Percentiles rank a stretch among this genome's conserved stretches.
phyloP scores from a whole-genome alignment of 2,329 filamentous ascomycete genomes.

The Cordyceps sp. region DNA sequence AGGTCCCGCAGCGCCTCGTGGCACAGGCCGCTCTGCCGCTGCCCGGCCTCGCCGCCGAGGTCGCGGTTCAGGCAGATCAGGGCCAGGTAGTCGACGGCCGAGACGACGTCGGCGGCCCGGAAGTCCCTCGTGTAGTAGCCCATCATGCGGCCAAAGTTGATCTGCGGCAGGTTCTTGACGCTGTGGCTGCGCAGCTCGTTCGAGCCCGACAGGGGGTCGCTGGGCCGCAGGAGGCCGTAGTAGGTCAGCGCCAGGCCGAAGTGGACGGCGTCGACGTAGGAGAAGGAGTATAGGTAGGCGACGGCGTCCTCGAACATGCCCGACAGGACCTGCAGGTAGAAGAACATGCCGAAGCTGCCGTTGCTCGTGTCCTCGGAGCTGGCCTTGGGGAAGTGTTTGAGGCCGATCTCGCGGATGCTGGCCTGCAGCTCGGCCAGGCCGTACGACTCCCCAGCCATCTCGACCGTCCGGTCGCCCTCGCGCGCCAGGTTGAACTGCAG shows the following conservation, averaged over 20 bases:
- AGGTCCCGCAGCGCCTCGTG: slow-evolving; percentile 88
- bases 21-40: slow-evolving; percentile 65
- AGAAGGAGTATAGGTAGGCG: slow-evolving; percentile 79
- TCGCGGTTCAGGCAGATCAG: slow-evolving; percentile 87
- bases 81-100: slow-evolving; percentile 83
- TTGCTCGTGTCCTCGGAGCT: slow-evolving; percentile 56
- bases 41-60: slow-evolving; percentile 55
- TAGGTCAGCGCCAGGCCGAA: slow-evolving; percentile 80
- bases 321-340: slow-evolving; percentile 78
- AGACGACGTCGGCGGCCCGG: slow-evolving; percentile 73
- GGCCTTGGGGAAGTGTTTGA: slow-evolving; percentile 76
- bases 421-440: slow-evolving; percentile 53
- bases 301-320: slow-evolving; percentile 93
- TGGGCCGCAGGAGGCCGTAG: slow-evolving; percentile 77
- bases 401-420: slow-evolving; percentile 75
- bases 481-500: slow-evolving; percentile 53
- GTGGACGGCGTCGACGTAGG: slow-evolving; percentile 86
- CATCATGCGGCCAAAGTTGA: slow-evolving; percentile 88
- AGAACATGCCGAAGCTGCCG: slow-evolving; percentile 75
- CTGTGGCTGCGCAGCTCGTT: slow-evolving; percentile 54
- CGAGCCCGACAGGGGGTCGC: slow-evolving; percentile 58
- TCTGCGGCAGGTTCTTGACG: slow-evolving; percentile 55
- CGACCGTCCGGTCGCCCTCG: slow-evolving; percentile 44
- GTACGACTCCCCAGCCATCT: slow-evolving; percentile 50
- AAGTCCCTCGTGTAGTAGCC: slow-evolving; percentile 95